Base-by-base conservation (phyloP, 2,329 filamentous ascomycete genomes). In the Blastomyces gilchristii region DNA sequence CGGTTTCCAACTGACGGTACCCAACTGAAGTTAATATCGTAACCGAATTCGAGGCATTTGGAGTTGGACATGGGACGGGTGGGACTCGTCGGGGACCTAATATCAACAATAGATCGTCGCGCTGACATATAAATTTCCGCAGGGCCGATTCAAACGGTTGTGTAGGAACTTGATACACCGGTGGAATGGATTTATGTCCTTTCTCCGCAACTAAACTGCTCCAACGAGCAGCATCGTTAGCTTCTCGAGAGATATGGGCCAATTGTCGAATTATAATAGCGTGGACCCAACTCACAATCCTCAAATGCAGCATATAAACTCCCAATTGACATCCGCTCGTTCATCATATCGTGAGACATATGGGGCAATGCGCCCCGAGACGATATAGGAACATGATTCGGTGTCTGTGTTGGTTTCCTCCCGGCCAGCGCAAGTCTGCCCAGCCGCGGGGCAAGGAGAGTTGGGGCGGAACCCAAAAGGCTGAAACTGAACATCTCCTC, bases 301-400 rank as follows among this genome's bases (percentile, higher is more conserved):
- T 99, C 94, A 37, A 97, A 78, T 0, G 88, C 90, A 70, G 94
- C 80, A 72, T 96, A 96, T 2, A 90, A 81, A 34, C 88, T 89
- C 37, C 80, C 79, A 64, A 95, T 80, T 5, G 82, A 73, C 0
- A 87, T 86, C 69, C 88, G 80, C 62, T 85, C 86, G 50, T 77
- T 74, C 67, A 94, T 80, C 65, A 88, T 88, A 78, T 99, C 94
- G 49, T 91, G 92, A 2, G 92, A 89, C 67, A 99, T 77, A 77
- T 99, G 94, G 60, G 94, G 91, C 45, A 97, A 80, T 1, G 84
- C 85, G 28, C 94, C 94, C 70, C 94, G 84, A 43, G 94, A 97
- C 2, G 89, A 89, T 67, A 89, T 81, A 60, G 85, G 87, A 64
- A 96, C 79, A 74, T 88, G 96, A 72, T 89, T 88, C 53, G 94